These are phyloP conservation scores for Phoma sp. DNA, from an alignment of 2,329 filamentous ascomycete genomes.

Conservation along the genomic window DNA sequence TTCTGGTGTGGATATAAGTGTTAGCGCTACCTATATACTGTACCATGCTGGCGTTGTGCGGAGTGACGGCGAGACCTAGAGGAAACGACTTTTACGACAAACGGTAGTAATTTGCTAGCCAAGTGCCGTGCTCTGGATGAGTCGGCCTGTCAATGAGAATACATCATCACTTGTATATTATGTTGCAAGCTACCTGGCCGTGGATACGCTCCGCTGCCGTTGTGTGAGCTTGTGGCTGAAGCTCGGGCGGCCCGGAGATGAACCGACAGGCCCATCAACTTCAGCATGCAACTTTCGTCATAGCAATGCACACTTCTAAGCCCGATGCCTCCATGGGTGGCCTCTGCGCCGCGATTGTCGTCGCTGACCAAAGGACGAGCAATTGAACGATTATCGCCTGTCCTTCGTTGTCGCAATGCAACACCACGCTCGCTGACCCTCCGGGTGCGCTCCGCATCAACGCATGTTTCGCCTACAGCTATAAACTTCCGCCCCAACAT, in stretches of 20 bases:
- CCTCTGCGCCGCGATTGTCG: slow-evolving; percentile 42
- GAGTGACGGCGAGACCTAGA: slow-evolving; percentile 33
- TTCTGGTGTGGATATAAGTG: slow-evolving; percentile 12
- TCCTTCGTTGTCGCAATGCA: slow-evolving; percentile 38
- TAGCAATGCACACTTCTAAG: slow-evolving; percentile 37
- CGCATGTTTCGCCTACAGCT: slow-evolving; percentile 58
- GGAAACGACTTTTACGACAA: slow-evolving; percentile 33
- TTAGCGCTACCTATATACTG: slow-evolving; percentile 9
- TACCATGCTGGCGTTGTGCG: slow-evolving; percentile 13
- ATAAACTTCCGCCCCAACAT: slow-evolving; percentile 62
- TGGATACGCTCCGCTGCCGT: neutral
- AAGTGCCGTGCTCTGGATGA: slow-evolving; percentile 23
- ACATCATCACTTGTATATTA: slow-evolving; percentile 21
- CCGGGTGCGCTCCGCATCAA: slow-evolving; percentile 44
- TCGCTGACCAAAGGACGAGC: slow-evolving; percentile 31
- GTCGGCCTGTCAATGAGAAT: slow-evolving; percentile 34
- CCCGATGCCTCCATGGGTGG: slow-evolving; percentile 53
- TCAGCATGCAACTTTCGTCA: slow-evolving; percentile 21
- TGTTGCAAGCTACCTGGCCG: neutral
- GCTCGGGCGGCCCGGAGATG: slow-evolving; percentile 31
- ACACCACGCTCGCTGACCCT: slow-evolving; percentile 20
- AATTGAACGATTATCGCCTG: slow-evolving; percentile 33
- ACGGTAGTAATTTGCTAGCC: slow-evolving; percentile 40
- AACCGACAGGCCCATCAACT: slow-evolving; percentile 28
- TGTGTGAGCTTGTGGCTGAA: slow-evolving; percentile 9